Conservation (phyloP, 345 rosid genomes). For the Rubroshorea leprosula region DNA sequence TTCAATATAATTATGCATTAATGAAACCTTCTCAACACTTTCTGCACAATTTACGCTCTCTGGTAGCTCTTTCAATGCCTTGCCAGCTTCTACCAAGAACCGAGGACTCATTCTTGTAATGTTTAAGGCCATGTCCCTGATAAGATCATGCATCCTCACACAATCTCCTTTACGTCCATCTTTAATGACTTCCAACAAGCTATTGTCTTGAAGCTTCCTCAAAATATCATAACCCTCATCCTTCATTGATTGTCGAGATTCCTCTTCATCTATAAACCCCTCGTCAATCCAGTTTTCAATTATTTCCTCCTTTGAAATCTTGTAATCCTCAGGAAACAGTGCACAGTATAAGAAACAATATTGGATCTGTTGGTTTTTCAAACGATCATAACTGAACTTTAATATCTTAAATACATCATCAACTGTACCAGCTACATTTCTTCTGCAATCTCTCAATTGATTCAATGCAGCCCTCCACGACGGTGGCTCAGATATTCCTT, state of each 20-base stretch:
- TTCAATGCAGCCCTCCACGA: neutral
- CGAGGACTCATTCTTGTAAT: no score
- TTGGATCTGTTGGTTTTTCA: slow-evolving; percentile 1
- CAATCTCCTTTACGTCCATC: no score
- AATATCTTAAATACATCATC: neutral
- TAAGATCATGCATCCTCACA: no score
- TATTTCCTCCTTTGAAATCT: neutral
- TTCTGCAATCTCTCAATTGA: neutral
- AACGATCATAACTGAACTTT: slow-evolving; percentile 13
- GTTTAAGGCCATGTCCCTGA: no score
- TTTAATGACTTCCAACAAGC: no score
- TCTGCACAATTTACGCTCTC: slow-evolving; percentile 9
- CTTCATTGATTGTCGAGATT: no score
- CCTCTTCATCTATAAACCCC: no score
- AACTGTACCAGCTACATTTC: no score
- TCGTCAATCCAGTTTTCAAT: no score
- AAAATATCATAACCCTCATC: no score
- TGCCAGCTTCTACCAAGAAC: no score
- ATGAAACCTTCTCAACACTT: neutral
- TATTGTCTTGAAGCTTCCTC: no score
- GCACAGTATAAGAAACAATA: slow-evolving; percentile 20
- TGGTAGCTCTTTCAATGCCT: slow-evolving; percentile 17
- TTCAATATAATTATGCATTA: neutral
- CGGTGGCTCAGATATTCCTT: neutral
- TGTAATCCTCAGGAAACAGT: slow-evolving; percentile 14